Evolutionary conservation across 768 basidiomycete genomes (phyloP).

Genomic region (Psilocybe sp.): DNA sequence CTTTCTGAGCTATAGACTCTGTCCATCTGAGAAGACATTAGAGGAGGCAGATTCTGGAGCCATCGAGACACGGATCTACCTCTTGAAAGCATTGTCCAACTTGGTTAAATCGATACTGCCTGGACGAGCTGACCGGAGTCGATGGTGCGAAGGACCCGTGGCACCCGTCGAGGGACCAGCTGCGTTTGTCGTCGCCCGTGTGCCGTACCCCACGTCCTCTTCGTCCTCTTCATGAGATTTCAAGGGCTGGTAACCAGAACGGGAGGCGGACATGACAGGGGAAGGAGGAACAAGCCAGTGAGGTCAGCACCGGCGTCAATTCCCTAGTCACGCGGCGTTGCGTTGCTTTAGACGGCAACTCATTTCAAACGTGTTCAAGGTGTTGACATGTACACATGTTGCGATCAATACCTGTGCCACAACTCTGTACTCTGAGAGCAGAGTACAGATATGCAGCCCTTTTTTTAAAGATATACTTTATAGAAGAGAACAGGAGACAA

Average conservation of each 20-base stretch:
- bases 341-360: not conserved
- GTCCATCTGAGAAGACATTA: constrained; percentile 61
- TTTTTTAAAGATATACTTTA: too few relatives aligned
- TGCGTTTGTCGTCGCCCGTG: constrained; percentile 19
- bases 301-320: not conserved
- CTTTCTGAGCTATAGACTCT: constrained; percentile 80
- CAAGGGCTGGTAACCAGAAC: constrained; percentile 49
- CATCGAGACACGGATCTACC: constrained; percentile 32
- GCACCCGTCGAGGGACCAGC: constrained; percentile 7
- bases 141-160: constrained; percentile 21
- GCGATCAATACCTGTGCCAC: too few relatives aligned
- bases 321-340: too few relatives aligned
- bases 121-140: constrained; percentile 40
- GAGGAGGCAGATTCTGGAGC: not conserved
- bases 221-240: constrained; percentile 35
- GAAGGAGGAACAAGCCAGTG: not conserved
- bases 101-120: constrained; percentile 78
- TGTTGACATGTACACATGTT: not conserved
- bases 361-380: not conserved
- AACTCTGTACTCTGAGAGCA: too few relatives aligned
- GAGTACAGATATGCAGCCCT: too few relatives aligned
- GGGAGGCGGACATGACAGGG: constrained; percentile 25
- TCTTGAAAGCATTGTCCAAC: constrained; percentile 81
- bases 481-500: too few relatives aligned
- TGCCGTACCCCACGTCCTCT: constrained; percentile 32